Percentiles rank a stretch among this genome's conserved stretches.
phyloP scores from a whole-genome alignment of 163 green algal species.

The Picocystis sp. region DNA sequence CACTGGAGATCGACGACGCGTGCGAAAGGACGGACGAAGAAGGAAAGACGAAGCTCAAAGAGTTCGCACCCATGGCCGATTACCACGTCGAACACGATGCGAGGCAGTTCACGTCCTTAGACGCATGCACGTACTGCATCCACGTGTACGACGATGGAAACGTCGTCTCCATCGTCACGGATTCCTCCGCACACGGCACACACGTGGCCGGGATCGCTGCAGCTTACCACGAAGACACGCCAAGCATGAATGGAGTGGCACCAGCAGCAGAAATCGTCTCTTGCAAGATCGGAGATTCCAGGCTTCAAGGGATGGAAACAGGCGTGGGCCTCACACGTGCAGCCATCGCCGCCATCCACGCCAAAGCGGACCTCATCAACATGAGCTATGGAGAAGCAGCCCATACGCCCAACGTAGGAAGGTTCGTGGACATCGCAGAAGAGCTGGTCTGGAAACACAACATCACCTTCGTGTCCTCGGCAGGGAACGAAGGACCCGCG shows the following conservation, averaged over 20 bases:
- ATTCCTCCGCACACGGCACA: slow-evolving; percentile 68
- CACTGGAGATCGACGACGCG: too few species aligned
- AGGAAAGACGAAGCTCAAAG: slow-evolving; percentile 20
- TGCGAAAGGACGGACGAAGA: neutral
- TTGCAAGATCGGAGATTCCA: slow-evolving; percentile 82
- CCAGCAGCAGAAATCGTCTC: slow-evolving; percentile 67
- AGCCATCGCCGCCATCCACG: slow-evolving; percentile 36
- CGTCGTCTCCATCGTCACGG: slow-evolving; percentile 63
- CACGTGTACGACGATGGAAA: slow-evolving; percentile 71
- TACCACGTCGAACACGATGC: slow-evolving; percentile 24
- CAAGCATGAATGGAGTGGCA: slow-evolving; percentile 60
- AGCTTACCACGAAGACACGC: slow-evolving; percentile 57
- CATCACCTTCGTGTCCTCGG: slow-evolving; percentile 58
- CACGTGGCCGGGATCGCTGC: slow-evolving; percentile 79
- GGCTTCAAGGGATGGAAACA: slow-evolving; percentile 65
- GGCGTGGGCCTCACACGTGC: slow-evolving; percentile 49
- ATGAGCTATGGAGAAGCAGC: slow-evolving; percentile 52
- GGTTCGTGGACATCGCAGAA: slow-evolving; percentile 19
- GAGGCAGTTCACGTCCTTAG: slow-evolving; percentile 43
- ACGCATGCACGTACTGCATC: slow-evolving; percentile 63
- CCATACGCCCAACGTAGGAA: slow-evolving; percentile 35
- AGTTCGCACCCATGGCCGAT: slow-evolving; percentile 62
- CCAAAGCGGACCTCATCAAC: slow-evolving; percentile 58
- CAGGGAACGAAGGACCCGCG: slow-evolving; percentile 66
- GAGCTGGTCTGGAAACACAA: slow-evolving; percentile 63